These are phyloP conservation scores for Colletotrichum cordylinicola DNA, from an alignment of 2,329 filamentous ascomycete genomes.

Conservation along the genomic window DNA sequence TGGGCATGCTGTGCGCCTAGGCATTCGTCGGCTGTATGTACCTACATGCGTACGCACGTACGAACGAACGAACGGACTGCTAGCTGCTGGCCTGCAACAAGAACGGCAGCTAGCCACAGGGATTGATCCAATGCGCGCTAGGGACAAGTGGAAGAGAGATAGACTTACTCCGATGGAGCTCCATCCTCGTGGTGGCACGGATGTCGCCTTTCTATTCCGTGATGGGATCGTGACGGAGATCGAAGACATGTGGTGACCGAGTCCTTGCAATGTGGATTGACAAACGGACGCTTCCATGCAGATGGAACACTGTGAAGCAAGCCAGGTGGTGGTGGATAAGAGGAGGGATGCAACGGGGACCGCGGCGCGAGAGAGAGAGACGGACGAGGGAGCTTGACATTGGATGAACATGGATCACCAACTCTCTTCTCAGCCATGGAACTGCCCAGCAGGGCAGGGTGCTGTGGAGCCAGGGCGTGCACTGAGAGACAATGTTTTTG, in stretches of 20 bases:
- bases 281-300: constrained; percentile 6
- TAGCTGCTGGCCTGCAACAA: neutral
- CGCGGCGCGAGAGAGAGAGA: neutral
- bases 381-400: neutral
- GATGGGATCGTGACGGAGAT: neutral
- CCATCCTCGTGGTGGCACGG: neutral
- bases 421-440: neutral
- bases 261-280: neutral
- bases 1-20: neutral
- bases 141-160: neutral
- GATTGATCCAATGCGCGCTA: neutral
- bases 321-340: neutral
- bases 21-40: neutral
- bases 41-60: neutral
- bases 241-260: neutral
- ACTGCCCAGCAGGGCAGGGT: neutral
- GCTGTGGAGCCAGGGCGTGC: constrained; percentile 2
- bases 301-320: neutral
- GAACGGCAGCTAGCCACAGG: neutral
- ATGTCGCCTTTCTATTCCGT: neutral
- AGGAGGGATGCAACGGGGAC: neutral
- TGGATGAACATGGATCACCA: constrained; percentile 13
- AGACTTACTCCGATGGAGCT: neutral
- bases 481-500: neutral
- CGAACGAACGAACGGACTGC: neutral